Base-by-base conservation (phyloP, 2,329 filamentous ascomycete genomes). In the Pleurostoma richardsiae region DNA sequence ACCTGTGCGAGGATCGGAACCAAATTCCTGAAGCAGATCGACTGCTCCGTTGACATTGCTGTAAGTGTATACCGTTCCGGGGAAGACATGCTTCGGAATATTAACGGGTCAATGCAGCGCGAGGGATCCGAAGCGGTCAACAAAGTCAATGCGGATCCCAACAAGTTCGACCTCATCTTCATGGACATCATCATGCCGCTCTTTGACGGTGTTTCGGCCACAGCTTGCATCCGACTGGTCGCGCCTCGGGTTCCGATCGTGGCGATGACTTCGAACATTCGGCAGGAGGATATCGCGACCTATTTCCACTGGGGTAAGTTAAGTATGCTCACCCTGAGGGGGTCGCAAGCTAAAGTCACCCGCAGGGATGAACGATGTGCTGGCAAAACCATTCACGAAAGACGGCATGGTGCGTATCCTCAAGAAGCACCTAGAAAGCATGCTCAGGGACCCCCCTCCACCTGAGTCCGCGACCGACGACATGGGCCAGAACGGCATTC, bases 181-280 rank as follows among this genome's bases (percentile, higher is more conserved):
- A 92, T 92, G 88, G 88, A 94, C 61, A 92, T 99, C 54, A 95
- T 99, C 56, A 97, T 99, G 94, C 94, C 94, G 5, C 87, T 91
- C 54, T 76, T 97, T 45, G 94, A 97, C 59, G 94, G 94, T 56
- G 90, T 97, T 5, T 96, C 91, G 11, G 92, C 94, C 3, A 96
- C 90, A 48, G 88, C 94, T 59, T 83, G 96, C 52, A 96, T 99
- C 54, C 83, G 92, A 45, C 88, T 96, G 60, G 89, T 92, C 52
- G 84, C 90, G 53, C 81, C 83, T 36, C 81, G 84, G 5, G 84
- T 88, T 26, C 94, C 94, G 0, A 95, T 99, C 58, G 89, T 99
- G 49, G 94, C 94, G 41, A 97, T 99, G 94, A 99, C 94, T 3
- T 96, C 92, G 4, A 99, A 97, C 62, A 97, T 99, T 54, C 82